phyloP scores from a whole-genome alignment of 108 stramenopile genomes.

The Skeletonema grethae region DNA sequence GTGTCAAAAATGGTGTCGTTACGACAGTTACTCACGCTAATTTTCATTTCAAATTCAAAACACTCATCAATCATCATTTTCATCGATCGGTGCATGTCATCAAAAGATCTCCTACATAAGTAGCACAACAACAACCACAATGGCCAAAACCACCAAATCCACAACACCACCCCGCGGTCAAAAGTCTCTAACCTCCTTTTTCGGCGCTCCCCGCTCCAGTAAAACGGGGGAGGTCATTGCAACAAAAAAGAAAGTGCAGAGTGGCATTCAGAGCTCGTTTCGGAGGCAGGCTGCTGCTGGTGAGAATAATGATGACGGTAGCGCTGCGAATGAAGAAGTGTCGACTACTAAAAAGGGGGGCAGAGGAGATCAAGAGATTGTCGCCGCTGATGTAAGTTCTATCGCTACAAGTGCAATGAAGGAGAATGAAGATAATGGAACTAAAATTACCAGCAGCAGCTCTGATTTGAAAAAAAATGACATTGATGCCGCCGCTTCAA shows the following conservation, averaged over 20 bases:
- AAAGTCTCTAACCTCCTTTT: slow-evolving; percentile 53
- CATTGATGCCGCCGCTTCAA: no score
- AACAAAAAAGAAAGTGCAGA: slow-evolving; percentile 4
- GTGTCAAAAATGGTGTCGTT: no score
- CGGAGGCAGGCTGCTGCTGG: slow-evolving; percentile 7
- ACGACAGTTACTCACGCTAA: no score
- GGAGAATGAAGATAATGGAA: slow-evolving; percentile 39
- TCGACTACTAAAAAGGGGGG: background rate
- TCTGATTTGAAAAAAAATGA: slow-evolving; percentile 3
- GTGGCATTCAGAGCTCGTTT: slow-evolving; percentile 9
- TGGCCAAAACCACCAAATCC: slow-evolving; percentile 4
- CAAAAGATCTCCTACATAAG: no score
- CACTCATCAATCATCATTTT: no score
- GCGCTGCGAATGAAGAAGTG: slow-evolving; percentile 14
- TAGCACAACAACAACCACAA: background rate
- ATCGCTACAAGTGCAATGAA: background rate
- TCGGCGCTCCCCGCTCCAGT: slow-evolving; percentile 37
- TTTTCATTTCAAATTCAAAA: no score
- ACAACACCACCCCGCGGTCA: slow-evolving; percentile 14
- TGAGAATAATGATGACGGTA: background rate
- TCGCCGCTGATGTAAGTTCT: no score
- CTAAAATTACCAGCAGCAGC: background rate
- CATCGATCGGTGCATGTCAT: no score
- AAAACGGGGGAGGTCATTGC: slow-evolving; percentile 16
- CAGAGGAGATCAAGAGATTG: background rate